phyloP scores from a whole-genome alignment of 2,329 filamentous ascomycete species.

The Xenosphaeropsis pyriputrescens region DNA sequence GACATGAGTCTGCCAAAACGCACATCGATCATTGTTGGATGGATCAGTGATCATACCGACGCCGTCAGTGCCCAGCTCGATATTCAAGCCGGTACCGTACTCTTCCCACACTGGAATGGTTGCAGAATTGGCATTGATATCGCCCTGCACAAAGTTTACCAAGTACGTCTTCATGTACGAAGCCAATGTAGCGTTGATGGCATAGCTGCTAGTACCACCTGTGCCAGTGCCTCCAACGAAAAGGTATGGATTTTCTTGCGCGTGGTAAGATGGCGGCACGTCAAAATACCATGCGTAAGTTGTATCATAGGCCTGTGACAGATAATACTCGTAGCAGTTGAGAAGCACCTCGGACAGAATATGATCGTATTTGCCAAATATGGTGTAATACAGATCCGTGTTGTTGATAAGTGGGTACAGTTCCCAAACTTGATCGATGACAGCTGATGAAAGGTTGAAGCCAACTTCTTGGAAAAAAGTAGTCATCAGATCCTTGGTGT shows the following conservation, averaged over 20 bases:
- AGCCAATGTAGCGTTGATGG: slow-evolving; percentile 1
- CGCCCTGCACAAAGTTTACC: slow-evolving; percentile 1
- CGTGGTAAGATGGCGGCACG: slow-evolving; percentile 1
- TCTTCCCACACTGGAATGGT: not conserved
- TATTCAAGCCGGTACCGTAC: not conserved
- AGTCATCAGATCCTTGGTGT: slow-evolving; percentile 1
- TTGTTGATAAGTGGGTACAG: slow-evolving; percentile 1
- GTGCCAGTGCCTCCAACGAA: slow-evolving; percentile 1
- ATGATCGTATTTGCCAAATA: slow-evolving; percentile 2
- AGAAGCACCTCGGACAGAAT: not conserved
- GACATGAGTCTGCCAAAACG: slow-evolving; percentile 1
- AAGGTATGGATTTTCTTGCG: slow-evolving; percentile 2
- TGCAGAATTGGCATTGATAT: slow-evolving; percentile 1
- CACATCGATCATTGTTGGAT: slow-evolving; percentile 1
- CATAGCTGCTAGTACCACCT: not conserved
- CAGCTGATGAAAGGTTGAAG: not conserved
- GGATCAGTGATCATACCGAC: slow-evolving; percentile 2
- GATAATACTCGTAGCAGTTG: slow-evolving; percentile 1
- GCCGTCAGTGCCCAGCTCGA: not conserved
- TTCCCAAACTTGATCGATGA: slow-evolving; percentile 1
- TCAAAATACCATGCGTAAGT: slow-evolving; percentile 1
- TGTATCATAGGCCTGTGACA: not conserved
- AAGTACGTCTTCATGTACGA: slow-evolving; percentile 1
- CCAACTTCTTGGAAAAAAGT: slow-evolving; percentile 1
- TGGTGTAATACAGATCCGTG: slow-evolving; percentile 2